A percentile compares a stretch with the other conserved stretches of the same genome.
Evolutionary conservation across 352 stramenopile species (phyloP).

Genomic region (Phytophthora citrophthora): DNA sequence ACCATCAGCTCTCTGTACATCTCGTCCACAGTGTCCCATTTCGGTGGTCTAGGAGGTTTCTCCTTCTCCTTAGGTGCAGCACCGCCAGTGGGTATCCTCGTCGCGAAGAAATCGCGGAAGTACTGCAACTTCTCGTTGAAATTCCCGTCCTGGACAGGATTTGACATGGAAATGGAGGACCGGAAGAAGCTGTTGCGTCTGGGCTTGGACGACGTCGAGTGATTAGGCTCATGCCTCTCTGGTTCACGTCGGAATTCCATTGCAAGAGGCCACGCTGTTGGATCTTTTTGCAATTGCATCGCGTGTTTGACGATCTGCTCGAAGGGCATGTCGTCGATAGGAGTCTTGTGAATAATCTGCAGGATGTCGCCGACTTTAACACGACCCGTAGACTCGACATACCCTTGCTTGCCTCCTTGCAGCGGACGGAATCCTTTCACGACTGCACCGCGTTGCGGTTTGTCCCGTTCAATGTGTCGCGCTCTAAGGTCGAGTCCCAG

Average conservation of each 20-base stretch:
- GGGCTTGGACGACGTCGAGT: constrained; percentile 38
- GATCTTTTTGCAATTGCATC: constrained; percentile 73
- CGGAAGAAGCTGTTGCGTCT: constrained; percentile 81
- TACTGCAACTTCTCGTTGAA: constrained; percentile 91
- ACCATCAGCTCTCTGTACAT: constrained; percentile 85
- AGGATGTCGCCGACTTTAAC: constrained; percentile 83
- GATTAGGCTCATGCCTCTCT: constrained; percentile 35
- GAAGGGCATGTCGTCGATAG: constrained; percentile 85
- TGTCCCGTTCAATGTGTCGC: constrained; percentile 74
- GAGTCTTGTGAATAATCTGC: constrained; percentile 78
- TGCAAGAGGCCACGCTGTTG: constrained; percentile 68
- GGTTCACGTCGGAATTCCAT: constrained; percentile 82
- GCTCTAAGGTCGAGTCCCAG: constrained; percentile 78
- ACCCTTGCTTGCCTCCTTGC: constrained; percentile 53
- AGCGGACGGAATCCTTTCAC: constrained; percentile 83
- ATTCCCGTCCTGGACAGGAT: constrained; percentile 71
- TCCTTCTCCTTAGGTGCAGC: constrained; percentile 73
- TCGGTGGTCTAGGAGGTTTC: constrained; percentile 62
- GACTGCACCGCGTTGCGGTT: constrained; percentile 74
- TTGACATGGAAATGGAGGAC: constrained; percentile 66
- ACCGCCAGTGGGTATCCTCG: constrained; percentile 76
- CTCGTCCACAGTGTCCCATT: constrained; percentile 79
- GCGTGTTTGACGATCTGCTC: constrained; percentile 85
- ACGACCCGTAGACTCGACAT: constrained; percentile 76
- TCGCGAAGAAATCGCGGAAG: constrained; percentile 86